Base-by-base conservation (phyloP, 2,329 filamentous ascomycete genomes). In the Aspergillus hiratsukae region DNA sequence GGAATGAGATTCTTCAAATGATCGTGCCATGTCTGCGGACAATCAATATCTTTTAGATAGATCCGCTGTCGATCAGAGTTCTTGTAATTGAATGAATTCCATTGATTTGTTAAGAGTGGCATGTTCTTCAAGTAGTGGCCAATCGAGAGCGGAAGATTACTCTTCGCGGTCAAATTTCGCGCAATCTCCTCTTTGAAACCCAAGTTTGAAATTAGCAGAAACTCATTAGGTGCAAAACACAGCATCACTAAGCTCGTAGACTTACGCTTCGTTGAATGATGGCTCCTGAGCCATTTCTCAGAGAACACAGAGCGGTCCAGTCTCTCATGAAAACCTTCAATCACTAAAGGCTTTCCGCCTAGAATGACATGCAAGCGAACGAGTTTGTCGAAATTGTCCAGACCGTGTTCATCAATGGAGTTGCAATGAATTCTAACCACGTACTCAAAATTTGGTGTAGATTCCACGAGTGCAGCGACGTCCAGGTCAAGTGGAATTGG, bases 31-130 rank as follows among this genome's bases (percentile, higher is more conserved):
- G 93, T 86, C 1, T 82, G 77, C 0, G 94, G 94, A 64, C 92
- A 97, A 71, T 99, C 94, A 57, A 99, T 97, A 69, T 99, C 94
- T 69, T 99, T 99, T 25, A 97, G 77, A 70, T 99, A 99, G 1
- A 97, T 84, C 11, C 94, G 85, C 70, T 99, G 94, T 23, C 89
- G 82, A 40, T 85, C 83, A 59, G 90, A 85, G 61, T 95, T 89
- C 58, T 87, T 87, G 70, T 88, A 96, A 61, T 90, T 93, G 49
- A 80, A 81, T 0, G 84, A 78, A 8, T 81, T 88, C 79, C 90
- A 96, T 69, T 96, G 91, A 51, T 93, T 87, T 0, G 92, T 86
- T 31, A 97, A 83, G 62, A 89, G 85, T 43, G 84, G 83, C 88
- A 97, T 89, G 51, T 91, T 92, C 61, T 89, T 88, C 35, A 99